Conservation (phyloP, 2,329 filamentous ascomycete genomes). For the Trichoderma koningii region DNA sequence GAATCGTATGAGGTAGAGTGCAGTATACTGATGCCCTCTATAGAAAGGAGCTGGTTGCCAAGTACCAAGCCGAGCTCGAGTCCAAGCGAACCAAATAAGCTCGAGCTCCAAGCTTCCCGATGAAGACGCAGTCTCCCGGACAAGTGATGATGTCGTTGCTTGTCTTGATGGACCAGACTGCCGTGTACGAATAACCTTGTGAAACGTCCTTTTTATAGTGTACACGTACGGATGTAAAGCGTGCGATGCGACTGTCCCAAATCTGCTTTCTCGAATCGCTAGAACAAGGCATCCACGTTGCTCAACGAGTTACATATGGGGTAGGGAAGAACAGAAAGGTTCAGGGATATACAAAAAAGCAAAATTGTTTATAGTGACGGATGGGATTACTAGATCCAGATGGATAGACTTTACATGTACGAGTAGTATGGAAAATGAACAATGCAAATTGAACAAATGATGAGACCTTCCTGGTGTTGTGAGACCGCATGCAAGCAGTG, state of each 20-base stretch:
- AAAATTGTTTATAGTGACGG: neutral
- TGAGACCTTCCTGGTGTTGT: neutral
- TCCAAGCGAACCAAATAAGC: slow-evolving; percentile 56
- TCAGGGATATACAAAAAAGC: slow-evolving; percentile 23
- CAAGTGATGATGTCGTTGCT: neutral
- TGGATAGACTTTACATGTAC: slow-evolving; percentile 15
- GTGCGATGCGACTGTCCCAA: neutral
- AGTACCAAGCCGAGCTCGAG: slow-evolving; percentile 61
- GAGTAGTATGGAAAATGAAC: neutral
- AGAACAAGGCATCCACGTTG: neutral
- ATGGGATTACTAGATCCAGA: slow-evolving; percentile 14
- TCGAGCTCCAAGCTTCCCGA: slow-evolving; percentile 24
- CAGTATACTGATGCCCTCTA: slow-evolving; percentile 23
- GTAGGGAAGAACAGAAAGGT: neutral
- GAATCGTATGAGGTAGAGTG: neutral
- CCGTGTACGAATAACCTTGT: slow-evolving; percentile 21
- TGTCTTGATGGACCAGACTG: neutral
- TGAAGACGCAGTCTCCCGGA: neutral
- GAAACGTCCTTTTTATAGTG: slow-evolving; percentile 19
- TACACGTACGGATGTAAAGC: neutral
- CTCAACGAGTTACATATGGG: neutral
- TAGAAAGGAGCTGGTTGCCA: slow-evolving; percentile 61
- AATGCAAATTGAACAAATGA: neutral
- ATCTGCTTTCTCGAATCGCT: slow-evolving; percentile 5
- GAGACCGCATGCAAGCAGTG: neutral